Percentiles rank a stretch among this genome's conserved stretches.
Evolutionary conservation across 768 basidiomycete species (phyloP).

Genomic region (Flagelloscypha sp.): DNA sequence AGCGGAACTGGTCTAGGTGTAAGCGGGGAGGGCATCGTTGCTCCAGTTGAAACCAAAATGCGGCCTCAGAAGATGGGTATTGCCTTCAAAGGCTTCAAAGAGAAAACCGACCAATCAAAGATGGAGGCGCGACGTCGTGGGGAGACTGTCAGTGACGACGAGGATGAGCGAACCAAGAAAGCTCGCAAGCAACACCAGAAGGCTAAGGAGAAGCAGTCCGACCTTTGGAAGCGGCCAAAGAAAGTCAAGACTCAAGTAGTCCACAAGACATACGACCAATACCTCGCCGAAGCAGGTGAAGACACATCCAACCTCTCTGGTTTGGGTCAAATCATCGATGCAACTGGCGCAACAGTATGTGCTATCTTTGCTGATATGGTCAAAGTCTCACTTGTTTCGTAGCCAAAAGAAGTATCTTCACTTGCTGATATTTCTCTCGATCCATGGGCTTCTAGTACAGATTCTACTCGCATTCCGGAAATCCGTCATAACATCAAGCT

Average conservation of each 20-base stretch:
- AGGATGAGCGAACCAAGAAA: conserved; percentile 37
- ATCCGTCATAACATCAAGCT: conserved; percentile 92
- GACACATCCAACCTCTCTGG: conserved; percentile 39
- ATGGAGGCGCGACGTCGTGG: conserved; percentile 70
- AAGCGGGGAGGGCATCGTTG: conserved; percentile 74
- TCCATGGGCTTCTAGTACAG: conserved; percentile 82
- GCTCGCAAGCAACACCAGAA: conserved; percentile 47
- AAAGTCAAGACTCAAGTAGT: conserved; percentile 79
- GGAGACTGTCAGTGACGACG: conserved; percentile 68
- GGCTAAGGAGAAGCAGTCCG: conserved; percentile 52
- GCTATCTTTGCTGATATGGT: background rate
- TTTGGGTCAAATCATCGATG: conserved; percentile 88
- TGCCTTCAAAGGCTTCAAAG: conserved; percentile 78
- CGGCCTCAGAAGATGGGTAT: conserved; percentile 85
- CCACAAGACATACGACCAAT: conserved; percentile 97
- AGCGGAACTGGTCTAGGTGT: conserved; percentile 72
- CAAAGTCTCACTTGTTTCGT: conserved; percentile 8
- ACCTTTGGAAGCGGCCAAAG: conserved; percentile 81
- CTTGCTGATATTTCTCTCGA: conserved; percentile 68
- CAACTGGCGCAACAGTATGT: conserved; percentile 84
- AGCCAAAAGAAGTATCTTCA: conserved; percentile 86
- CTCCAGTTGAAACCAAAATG: conserved; percentile 77
- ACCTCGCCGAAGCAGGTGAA: conserved; percentile 78
- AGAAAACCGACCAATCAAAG: conserved; percentile 81
- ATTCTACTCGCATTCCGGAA: conserved; percentile 87